Base-by-base conservation (phyloP, 495 filamentous ascomycete species). In the Penicillium roqueforti region DNA sequence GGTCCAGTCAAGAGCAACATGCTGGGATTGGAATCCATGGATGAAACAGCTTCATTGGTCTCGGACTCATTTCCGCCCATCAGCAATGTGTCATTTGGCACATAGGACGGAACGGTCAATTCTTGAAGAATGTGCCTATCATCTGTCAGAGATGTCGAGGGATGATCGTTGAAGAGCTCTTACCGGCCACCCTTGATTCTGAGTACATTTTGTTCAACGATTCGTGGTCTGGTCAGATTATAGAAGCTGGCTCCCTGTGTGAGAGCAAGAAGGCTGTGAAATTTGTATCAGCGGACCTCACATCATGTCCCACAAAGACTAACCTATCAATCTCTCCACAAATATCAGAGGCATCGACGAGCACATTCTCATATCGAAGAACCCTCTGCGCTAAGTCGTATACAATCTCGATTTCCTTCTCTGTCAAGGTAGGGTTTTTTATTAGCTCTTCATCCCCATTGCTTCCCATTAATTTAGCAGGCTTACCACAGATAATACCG, bases 1-100 rank as follows among this genome's bases (percentile, higher is more conserved):
- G 93, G 92, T 1, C 93, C 93, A 0, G 93, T 97, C 61, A 97
- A 64, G 6, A 97, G 69, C 3, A 97, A 63, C 79, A 92, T 89
- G 54, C 84, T 91, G 5, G 89, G 86, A 34, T 62, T 58, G 49
- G 62, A 41, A 13, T 55, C 53, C 11, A 34, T 14, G 4, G 36
- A 53, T 10, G 41, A 49, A 23, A 20, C 2, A 10, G 8, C 18
- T 9, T 23, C 8, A 32, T 29, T 36, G 0, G 9, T 26, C 3
- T 14, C 46, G 1, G 5, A 1, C 28, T 44, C 22, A 8, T 5
- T 45, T 8, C 92, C 90, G n/a, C 90, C 89, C 19, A 71, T 62
- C 14, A 98, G 63, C 23, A 66, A 69, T 26, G 86, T 87, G 68
- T 91, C 83, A 56, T 98, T 98, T 19, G 91, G 80, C 4, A 98